These are phyloP conservation scores for Liquidambar formosana DNA, from an alignment of 164 flowering plant species.

Conservation along the genomic window DNA sequence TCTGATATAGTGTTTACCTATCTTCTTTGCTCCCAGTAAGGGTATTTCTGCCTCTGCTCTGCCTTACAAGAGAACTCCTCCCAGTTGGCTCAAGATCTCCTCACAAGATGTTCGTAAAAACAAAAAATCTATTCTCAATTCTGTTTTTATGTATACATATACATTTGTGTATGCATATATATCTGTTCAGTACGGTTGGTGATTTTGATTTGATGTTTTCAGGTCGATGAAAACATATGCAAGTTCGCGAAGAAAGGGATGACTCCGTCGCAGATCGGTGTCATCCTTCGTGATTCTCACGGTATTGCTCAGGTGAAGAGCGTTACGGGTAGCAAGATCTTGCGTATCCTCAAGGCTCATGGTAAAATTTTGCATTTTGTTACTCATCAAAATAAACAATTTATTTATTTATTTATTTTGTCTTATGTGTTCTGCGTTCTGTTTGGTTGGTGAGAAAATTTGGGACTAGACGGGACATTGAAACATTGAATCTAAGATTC, in stretches of 20 bases:
- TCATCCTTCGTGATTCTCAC: slow-evolving; percentile 89
- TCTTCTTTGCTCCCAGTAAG: slow-evolving; percentile 49
- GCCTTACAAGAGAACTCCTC: slow-evolving; percentile 83
- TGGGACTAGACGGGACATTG: too few relatives aligned
- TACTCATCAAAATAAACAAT: too few relatives aligned
- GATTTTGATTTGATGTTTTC: neutral
- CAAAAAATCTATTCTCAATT: neutral
- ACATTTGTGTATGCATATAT: neutral
- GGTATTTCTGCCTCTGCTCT: slow-evolving; percentile 83
- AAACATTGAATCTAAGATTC: too few relatives aligned
- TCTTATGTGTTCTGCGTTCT: neutral
- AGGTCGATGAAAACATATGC: slow-evolving; percentile 93
- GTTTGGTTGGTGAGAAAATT: neutral
- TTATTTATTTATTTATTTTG: neutral
- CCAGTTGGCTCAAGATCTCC: slow-evolving; percentile 52
- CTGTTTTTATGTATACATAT: neutral
- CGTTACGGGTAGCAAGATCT: slow-evolving; percentile 86
- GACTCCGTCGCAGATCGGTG: slow-evolving; percentile 95
- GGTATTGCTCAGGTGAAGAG: slow-evolving; percentile 91
- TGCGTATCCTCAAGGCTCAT: slow-evolving; percentile 86
- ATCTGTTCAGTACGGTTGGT: neutral
- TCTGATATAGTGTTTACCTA: neutral
- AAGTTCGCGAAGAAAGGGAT: slow-evolving; percentile 91
- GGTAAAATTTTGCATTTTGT: too few relatives aligned
- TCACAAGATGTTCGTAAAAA: slow-evolving; percentile 40